Percentiles rank a stretch among this genome's conserved stretches.
phyloP scores from a whole-genome alignment of 345 rosid genomes.

The Melastoma malabathricum region DNA sequence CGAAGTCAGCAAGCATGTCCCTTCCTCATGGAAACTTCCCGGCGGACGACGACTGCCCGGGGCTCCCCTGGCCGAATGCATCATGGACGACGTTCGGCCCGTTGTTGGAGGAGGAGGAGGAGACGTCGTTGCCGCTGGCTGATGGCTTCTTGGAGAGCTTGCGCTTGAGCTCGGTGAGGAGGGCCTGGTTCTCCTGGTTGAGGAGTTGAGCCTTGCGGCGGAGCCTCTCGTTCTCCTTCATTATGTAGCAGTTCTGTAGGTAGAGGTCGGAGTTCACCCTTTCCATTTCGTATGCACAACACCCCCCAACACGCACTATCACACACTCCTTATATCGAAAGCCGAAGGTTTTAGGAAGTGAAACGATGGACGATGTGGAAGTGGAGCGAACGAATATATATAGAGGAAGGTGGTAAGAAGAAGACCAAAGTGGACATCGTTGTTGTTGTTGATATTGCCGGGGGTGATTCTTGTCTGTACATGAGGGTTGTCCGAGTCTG shows the following conservation, averaged over 20 bases:
- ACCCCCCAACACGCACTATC: too few relatives aligned
- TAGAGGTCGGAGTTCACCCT: constrained; percentile 77
- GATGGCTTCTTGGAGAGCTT: constrained; percentile 35
- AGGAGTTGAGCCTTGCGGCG: constrained; percentile 91
- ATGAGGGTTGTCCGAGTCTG: too few relatives aligned
- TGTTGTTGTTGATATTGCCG: too few relatives aligned
- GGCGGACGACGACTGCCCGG: too few relatives aligned
- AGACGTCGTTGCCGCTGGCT: background rate
- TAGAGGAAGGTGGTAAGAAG: background rate
- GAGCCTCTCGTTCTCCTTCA: constrained; percentile 42
- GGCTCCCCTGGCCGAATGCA: too few relatives aligned
- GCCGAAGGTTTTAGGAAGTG: too few relatives aligned
- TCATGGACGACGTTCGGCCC: too few relatives aligned
- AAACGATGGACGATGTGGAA: background rate
- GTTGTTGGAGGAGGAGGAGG: background rate
- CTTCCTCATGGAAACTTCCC: background rate
- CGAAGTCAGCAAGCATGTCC: background rate
- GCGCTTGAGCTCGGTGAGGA: constrained; percentile 72
- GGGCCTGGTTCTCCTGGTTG: constrained; percentile 92
- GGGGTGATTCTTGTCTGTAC: too few relatives aligned
- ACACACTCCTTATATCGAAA: too few relatives aligned
- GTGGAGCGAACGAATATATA: background rate
- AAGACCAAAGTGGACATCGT: background rate
- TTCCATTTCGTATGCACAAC: constrained; percentile 34
- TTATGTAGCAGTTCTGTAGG: constrained; percentile 11